Conservation (phyloP, 106 monocot species). For the Agapanthus africanus region DNA sequence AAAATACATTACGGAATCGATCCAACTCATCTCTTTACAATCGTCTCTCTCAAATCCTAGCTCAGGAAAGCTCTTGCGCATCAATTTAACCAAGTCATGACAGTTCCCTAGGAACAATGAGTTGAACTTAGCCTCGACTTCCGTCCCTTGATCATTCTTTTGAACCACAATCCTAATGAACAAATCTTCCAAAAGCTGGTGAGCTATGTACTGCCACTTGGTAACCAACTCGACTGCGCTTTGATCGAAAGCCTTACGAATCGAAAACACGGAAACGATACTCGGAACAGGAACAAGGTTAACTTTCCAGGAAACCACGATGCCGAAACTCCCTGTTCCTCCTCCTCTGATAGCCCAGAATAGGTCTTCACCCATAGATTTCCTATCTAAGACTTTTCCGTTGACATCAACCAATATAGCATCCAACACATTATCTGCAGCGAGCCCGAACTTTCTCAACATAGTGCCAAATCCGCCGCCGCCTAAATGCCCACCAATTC, state of each 20-base stretch:
- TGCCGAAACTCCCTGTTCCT: conserved; percentile 45
- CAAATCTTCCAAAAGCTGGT: conserved; percentile 43
- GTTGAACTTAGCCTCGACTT: conserved; percentile 28
- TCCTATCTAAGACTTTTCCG: conserved; percentile 26
- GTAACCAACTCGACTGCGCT: conserved; percentile 26
- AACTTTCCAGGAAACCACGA: conserved; percentile 40
- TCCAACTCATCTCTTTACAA: conserved; percentile 51
- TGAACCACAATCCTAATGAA: conserved; percentile 20
- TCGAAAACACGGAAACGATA: conserved; percentile 28
- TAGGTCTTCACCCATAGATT: conserved; percentile 41
- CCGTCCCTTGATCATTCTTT: not conserved
- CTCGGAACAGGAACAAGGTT: conserved; percentile 28
- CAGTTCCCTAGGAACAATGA: conserved; percentile 33
- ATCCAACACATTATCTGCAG: conserved; percentile 57
- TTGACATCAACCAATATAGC: conserved; percentile 28
- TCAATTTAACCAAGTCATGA: not conserved
- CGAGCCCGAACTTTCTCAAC: conserved; percentile 45
- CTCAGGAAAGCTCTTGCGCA: conserved; percentile 20
- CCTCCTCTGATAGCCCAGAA: conserved; percentile 74
- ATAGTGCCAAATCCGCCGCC: conserved; percentile 62
- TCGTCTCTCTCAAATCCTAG: conserved; percentile 10
- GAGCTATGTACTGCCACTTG: conserved; percentile 44
- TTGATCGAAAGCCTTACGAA: conserved; percentile 16
- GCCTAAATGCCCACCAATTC: conserved; percentile 40
- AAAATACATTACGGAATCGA: conserved; percentile 41